Percentiles rank a stretch among this genome's conserved stretches.
These are phyloP conservation scores for Exophiala oligosperma DNA, from an alignment of 2,329 filamentous ascomycete genomes.

Conservation along the genomic window DNA sequence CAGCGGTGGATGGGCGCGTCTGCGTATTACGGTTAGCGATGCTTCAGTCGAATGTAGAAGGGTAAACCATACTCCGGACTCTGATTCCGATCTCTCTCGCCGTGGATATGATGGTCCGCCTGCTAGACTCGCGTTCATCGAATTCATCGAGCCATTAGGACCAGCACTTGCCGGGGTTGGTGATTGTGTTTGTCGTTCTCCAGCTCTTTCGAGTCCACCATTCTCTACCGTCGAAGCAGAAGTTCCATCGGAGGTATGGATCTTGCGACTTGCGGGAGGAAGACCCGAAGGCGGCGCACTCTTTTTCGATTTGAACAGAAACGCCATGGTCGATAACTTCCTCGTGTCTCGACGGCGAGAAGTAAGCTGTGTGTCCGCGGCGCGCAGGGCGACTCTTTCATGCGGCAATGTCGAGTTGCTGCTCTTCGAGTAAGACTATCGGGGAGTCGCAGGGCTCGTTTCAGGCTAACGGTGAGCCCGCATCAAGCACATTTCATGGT, in stretches of 20 bases:
- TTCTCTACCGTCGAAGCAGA: slow-evolving; percentile 55
- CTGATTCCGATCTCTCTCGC: slow-evolving; percentile 57
- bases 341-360: background rate
- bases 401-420: slow-evolving; percentile 5
- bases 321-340: slow-evolving; percentile 59
- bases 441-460: slow-evolving; percentile 9
- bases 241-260: slow-evolving; percentile 57
- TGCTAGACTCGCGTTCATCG: slow-evolving; percentile 18
- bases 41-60: background rate
- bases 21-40: slow-evolving; percentile 21
- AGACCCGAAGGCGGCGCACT: slow-evolving; percentile 47
- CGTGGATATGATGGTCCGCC: slow-evolving; percentile 35
- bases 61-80: slow-evolving; percentile 51
- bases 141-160: slow-evolving; percentile 24
- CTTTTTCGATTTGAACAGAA: slow-evolving; percentile 78
- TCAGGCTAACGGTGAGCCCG: slow-evolving; percentile 11
- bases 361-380: background rate
- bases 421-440: background rate
- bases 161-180: slow-evolving; percentile 19
- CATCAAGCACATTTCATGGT: slow-evolving; percentile 20
- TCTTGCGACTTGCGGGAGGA: slow-evolving; percentile 56
- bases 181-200: slow-evolving; percentile 23
- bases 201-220: slow-evolving; percentile 39
- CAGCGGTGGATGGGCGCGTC: slow-evolving; percentile 22
- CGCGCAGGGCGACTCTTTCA: background rate